Evolutionary conservation across 306 rosid genomes (phyloP).

Genomic region (Prunus salicina): DNA sequence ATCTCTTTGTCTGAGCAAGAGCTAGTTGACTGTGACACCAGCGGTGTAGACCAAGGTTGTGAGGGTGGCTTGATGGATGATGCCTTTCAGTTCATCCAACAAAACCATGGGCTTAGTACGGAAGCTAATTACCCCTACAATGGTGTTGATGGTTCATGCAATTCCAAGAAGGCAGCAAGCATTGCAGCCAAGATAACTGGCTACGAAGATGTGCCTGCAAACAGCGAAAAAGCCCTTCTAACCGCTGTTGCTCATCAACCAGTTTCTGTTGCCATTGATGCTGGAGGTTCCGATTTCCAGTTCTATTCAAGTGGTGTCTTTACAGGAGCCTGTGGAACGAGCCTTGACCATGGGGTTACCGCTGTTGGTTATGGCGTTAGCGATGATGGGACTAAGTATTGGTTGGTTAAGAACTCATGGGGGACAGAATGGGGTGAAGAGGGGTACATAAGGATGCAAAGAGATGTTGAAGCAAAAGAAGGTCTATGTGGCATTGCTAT

Average conservation of each 20-base stretch:
- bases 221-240: slow-evolving; percentile 29
- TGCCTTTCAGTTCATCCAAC: slow-evolving; percentile 40
- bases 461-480: no score
- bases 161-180: slow-evolving; percentile 11
- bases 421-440: no score
- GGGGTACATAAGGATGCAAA: no score
- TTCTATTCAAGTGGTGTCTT: slow-evolving; percentile 39
- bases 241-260: slow-evolving; percentile 36
- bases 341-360: slow-evolving; percentile 43
- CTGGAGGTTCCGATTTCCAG: slow-evolving; percentile 37
- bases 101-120: slow-evolving; percentile 31
- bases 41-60: slow-evolving; percentile 42
- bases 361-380: slow-evolving; percentile 5
- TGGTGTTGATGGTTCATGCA: slow-evolving; percentile 31
- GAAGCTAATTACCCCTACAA: slow-evolving; percentile 33
- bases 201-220: slow-evolving; percentile 40
- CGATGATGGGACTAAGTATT: no score
- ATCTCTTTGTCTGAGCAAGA: slow-evolving; percentile 49
- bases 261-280: slow-evolving; percentile 43
- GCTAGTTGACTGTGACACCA: slow-evolving; percentile 46
- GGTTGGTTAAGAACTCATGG: no score
- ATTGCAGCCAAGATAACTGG: slow-evolving; percentile 17
- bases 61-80: slow-evolving; percentile 40
- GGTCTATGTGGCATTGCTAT: no score
- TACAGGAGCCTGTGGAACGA: slow-evolving; percentile 34